A percentile compares a stretch with the other conserved stretches of the same genome.
Conservation (phyloP, 2,329 filamentous ascomycete species). For the Aspergillus ibericus region DNA sequence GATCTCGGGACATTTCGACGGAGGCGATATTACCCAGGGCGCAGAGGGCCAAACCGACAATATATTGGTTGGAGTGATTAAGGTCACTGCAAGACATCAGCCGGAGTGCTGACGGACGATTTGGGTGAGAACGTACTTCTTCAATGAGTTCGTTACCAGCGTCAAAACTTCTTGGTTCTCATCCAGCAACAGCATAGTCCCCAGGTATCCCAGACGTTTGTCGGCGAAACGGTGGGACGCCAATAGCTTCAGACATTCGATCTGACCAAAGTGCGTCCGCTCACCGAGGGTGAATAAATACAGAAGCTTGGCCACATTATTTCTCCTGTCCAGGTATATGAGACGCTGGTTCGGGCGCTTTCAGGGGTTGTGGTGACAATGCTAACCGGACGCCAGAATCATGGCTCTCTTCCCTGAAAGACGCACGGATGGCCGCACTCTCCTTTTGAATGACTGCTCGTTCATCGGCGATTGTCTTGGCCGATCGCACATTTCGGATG, state of each 20-base stretch:
- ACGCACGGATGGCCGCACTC: constrained; percentile 94
- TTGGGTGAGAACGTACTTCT: constrained; percentile 68
- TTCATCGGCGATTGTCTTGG: constrained; percentile 98
- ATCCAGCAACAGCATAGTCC: constrained; percentile 92
- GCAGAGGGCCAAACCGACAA: constrained; percentile 92
- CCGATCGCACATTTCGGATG: constrained; percentile 96
- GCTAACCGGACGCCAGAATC: constrained; percentile 85
- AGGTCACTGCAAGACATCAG: constrained; percentile 69
- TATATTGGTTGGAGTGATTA: constrained; percentile 96
- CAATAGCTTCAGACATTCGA: constrained; percentile 96
- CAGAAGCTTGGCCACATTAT: constrained; percentile 97
- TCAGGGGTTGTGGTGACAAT: constrained; percentile 13
- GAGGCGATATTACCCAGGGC: constrained; percentile 97
- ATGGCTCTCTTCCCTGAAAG: constrained; percentile 94
- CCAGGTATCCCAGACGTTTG: constrained; percentile 92
- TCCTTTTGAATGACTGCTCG: constrained; percentile 98
- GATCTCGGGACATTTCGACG: constrained; percentile 94
- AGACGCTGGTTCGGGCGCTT: constrained; percentile 17
- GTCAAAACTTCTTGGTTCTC: constrained; percentile 99
- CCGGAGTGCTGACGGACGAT: neutral
- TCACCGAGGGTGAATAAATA: constrained; percentile 98
- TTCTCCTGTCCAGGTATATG: constrained; percentile 63
- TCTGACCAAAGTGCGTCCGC: constrained; percentile 97
- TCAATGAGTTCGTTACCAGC: constrained; percentile 93
- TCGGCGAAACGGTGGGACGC: constrained; percentile 97